Percentiles rank a stretch among this genome's conserved stretches.
Conservation (phyloP, 441 rosid genomes). For the Pelargonium cotyledonis region DNA sequence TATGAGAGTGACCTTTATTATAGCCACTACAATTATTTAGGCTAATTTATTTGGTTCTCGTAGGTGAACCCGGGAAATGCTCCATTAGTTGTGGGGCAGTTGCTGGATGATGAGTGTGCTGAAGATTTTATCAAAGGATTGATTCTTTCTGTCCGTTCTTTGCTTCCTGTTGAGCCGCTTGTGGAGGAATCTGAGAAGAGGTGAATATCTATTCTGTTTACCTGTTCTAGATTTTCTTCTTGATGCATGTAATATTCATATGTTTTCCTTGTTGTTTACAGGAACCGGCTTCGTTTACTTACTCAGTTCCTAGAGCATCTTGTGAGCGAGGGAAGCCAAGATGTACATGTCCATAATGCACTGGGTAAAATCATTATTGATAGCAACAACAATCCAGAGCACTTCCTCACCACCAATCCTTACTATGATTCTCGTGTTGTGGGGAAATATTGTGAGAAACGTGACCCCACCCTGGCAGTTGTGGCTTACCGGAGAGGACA, state of each 20-base stretch:
- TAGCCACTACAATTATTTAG: background rate
- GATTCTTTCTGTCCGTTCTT: constrained; percentile 92
- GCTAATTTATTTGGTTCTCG: constrained; percentile 15
- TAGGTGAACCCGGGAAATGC: constrained; percentile 91
- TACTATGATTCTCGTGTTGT: constrained; percentile 95
- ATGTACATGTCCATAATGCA: constrained; percentile 97
- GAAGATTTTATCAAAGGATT: constrained; percentile 88
- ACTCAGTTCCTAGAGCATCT: constrained; percentile 99
- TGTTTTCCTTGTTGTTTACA: constrained; percentile 26
- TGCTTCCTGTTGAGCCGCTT: constrained; percentile 97
- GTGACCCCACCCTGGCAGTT: constrained; percentile 97
- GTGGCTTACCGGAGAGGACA: constrained; percentile 98
- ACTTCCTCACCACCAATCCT: constrained; percentile 96
- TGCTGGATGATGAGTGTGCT: constrained; percentile 88
- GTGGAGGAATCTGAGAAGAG: constrained; percentile 99
- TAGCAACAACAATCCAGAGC: constrained; percentile 98
- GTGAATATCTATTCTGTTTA: constrained; percentile 29
- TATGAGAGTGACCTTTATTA: constrained; percentile 20
- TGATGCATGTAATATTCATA: constrained; percentile 20
- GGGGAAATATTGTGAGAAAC: constrained; percentile 99
- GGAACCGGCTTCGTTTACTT: constrained; percentile 98
- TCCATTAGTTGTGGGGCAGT: constrained; percentile 88
- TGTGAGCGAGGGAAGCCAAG: constrained; percentile 99
- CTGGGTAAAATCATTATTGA: constrained; percentile 98
- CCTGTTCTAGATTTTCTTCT: constrained; percentile 11